A percentile compares a stretch with the other conserved stretches of the same genome.
Evolutionary conservation across 352 stramenopile species (phyloP).

Genomic region (Phytopythium litorale): DNA sequence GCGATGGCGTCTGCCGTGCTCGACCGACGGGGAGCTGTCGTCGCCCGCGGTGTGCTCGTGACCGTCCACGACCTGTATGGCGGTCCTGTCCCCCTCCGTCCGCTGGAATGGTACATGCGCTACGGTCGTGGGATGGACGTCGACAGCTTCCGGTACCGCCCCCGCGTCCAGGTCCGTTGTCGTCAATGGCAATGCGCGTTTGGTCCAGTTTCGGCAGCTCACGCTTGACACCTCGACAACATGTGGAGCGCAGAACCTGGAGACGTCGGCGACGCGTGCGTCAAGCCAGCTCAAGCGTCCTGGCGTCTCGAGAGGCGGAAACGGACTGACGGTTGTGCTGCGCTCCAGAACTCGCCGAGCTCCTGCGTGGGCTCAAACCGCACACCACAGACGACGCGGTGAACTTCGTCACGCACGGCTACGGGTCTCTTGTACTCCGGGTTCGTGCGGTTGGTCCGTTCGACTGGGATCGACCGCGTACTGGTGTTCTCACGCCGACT

Average conservation of each 20-base stretch:
- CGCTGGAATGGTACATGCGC: conserved; percentile 47
- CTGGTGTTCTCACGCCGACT: not conserved
- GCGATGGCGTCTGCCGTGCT: conserved; percentile 44
- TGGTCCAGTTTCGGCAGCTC: not conserved
- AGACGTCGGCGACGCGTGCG: conserved; percentile 36
- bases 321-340: conserved; percentile 3
- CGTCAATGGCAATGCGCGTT: not conserved
- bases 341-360: conserved; percentile 31
- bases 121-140: conserved; percentile 32
- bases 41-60: conserved; percentile 52
- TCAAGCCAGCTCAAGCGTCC: not conserved
- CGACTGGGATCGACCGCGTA: not conserved
- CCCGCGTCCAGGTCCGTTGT: conserved; percentile 41
- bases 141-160: conserved; percentile 45
- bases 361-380: conserved; percentile 58
- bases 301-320: conserved; percentile 1
- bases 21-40: conserved; percentile 31
- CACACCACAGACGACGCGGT: conserved; percentile 50
- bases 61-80: conserved; percentile 70
- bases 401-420: conserved; percentile 73
- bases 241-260: conserved; percentile 20
- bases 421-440: conserved; percentile 61
- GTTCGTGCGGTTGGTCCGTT: conserved; percentile 15
- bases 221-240: not conserved
- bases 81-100: conserved; percentile 28